Base-by-base conservation (phyloP, 805 yeast genomes). In the Saturnispora galanensis region DNA sequence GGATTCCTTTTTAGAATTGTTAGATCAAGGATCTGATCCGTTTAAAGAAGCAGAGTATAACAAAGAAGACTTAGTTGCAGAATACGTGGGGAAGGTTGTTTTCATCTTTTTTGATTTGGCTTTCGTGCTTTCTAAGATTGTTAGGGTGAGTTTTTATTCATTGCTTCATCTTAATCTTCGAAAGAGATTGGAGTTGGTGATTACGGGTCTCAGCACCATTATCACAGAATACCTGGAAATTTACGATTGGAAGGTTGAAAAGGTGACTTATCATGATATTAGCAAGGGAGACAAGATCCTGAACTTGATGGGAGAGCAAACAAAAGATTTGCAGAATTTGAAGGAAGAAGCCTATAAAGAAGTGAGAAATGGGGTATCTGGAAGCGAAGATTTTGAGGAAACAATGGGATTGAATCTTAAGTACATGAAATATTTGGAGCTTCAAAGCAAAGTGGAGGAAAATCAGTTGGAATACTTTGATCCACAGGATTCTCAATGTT, bases 371-470 rank as follows among this genome's bases (percentile, higher is more conserved):
- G 26, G 26, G 26, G 26, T 21, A 21, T 21, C 26, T 21, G 26
- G 26, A 21, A 21, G 26, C 26, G 26, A 21, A 21, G 37, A 34
- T 34, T 18, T 34, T 15, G 31, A 31, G 15, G 21, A 39, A 9
- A 29, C 31, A 31, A 39, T 26, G 8, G 38, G 35, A n/a, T 34
- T 35, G 21, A 41, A 41, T 41, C 32, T 33, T 13, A 31, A 41
- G 16, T 35, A 41, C 17, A 41, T 35, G 26, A 44, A 43, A 3
- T 48, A 46, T 38, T 43, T 43, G 6, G 42, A 41, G 3, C 18
- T 39, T 8, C 31, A 34, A 2, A 40, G 45, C 10, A 42, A 44
- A 5, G 34, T 37, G 10, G 46, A 48, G 17, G 17, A 13, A 17
- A 13, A 40, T 38, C 36, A 40, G 30, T 12, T 21, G 35, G 10